Conservation (phyloP, 2,329 filamentous ascomycete genomes). For the Trematosphaeria pertusa region DNA sequence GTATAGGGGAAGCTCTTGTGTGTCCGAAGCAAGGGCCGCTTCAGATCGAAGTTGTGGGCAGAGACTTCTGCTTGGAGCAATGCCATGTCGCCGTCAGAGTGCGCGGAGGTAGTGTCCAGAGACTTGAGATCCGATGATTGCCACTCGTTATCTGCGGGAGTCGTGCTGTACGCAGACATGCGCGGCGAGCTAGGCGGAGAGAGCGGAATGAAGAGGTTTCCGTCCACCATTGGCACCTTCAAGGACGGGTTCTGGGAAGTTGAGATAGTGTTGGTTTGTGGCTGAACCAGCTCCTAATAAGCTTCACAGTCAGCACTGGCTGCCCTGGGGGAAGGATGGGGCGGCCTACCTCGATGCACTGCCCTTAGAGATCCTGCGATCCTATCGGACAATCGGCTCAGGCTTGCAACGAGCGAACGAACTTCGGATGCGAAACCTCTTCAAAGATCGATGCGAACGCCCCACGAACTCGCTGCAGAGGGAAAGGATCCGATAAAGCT, state of each 20-base stretch:
- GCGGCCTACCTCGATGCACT: slow-evolving; percentile 26
- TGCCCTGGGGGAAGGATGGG: slow-evolving; percentile 6
- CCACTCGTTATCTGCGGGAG: slow-evolving; percentile 53
- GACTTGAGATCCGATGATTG: slow-evolving; percentile 48
- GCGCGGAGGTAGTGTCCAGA: slow-evolving; percentile 41
- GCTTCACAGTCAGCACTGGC: slow-evolving; percentile 30
- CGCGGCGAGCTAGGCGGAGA: slow-evolving; percentile 59
- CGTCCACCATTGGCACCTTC: slow-evolving; percentile 52
- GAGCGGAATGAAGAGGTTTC: slow-evolving; percentile 55
- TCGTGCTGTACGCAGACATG: slow-evolving; percentile 57
- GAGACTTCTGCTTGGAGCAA: slow-evolving; percentile 46
- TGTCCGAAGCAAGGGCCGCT: slow-evolving; percentile 50
- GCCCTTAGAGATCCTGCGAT: slow-evolving; percentile 17
- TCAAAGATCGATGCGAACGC: slow-evolving; percentile 20
- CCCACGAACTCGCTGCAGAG: slow-evolving; percentile 26
- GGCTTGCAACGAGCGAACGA: slow-evolving; percentile 11
- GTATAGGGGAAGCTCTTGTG: slow-evolving; percentile 54
- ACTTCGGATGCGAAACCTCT: slow-evolving; percentile 7
- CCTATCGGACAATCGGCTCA: slow-evolving; percentile 12
- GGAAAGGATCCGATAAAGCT: slow-evolving; percentile 34
- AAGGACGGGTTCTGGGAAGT: slow-evolving; percentile 24
- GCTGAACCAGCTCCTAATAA: slow-evolving; percentile 30
- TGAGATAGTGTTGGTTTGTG: slow-evolving; percentile 27
- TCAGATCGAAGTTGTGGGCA: slow-evolving; percentile 45
- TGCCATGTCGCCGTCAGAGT: slow-evolving; percentile 48